Base-by-base conservation (phyloP, 495 filamentous ascomycete species). In the Penicillium robsamsonii region DNA sequence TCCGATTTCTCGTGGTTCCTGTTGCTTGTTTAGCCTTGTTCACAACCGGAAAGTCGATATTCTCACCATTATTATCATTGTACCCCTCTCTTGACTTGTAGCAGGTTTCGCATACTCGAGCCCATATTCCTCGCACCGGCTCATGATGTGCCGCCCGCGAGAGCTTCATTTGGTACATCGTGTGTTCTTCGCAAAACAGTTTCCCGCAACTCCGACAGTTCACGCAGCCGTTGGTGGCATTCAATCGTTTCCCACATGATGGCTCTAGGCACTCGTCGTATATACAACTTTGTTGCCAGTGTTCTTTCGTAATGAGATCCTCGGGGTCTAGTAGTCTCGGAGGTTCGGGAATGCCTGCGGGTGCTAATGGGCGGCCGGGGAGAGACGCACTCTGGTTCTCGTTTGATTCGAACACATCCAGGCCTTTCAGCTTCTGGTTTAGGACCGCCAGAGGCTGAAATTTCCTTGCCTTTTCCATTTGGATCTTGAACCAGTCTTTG, bases 131-230 rank as follows among this genome's bases (percentile, higher is more conserved):
- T 58, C 95, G 75, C 1, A 96, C 87, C 0, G 95, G 95, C 60
- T 98, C 95, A 76, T 96, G 91, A 58, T 86, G 82, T 4, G 95
- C 94, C 5, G 91, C 86, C 45, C 92, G 80, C 10, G 91, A 96
- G 18, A 98, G 82, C 79, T 94, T 97, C 89, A 97, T 97, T 75
- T 97, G 92, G 64, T 97, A 98, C 94, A 97, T 96, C 30, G 93
- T 97, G 75, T 98, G 95, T 60, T 95, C 90, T 67, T 97, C 93
- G 72, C 94, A 98, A 67, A 97, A 98, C 33, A 98, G 76, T 59
- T 85, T 88, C 0, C 94, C 94, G 59, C 94, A 98, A 50, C 90
- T 88, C 51, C 94, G 79, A 66, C 94, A 98, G 65, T 98, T 96
- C 60, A 97, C 85, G 56, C 80, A 89, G 15, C 93, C 92, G 59